Conservation (phyloP, 257 asterid species). For the Solanum arcanum region DNA sequence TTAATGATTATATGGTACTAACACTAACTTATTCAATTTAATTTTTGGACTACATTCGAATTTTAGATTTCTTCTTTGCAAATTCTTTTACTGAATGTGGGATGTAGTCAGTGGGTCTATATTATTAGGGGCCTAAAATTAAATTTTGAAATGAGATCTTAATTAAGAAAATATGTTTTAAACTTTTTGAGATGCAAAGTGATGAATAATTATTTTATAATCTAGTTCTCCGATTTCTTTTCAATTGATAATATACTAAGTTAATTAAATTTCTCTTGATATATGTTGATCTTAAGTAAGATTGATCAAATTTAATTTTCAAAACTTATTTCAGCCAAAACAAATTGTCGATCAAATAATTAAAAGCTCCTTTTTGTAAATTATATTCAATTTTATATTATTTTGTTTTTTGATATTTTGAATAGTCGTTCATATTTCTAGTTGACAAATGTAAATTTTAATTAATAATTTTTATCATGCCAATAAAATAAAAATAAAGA, state of each 20-base stretch:
- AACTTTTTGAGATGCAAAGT: background rate
- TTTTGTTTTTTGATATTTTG: too few species aligned
- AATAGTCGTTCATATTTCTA: too few species aligned
- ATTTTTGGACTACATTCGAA: background rate
- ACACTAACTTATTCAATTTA: too few species aligned
- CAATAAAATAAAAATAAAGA: too few species aligned
- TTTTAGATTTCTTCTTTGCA: background rate
- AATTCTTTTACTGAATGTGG: background rate
- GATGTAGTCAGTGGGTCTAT: background rate
- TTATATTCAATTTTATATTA: too few species aligned
- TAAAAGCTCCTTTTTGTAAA: background rate
- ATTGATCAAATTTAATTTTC: background rate
- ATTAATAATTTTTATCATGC: too few species aligned
- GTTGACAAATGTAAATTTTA: too few species aligned
- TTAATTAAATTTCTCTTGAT: background rate
- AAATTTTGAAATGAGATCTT: background rate
- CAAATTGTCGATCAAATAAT: background rate
- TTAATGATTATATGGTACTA: too few species aligned
- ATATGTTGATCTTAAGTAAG: background rate
- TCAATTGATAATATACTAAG: background rate
- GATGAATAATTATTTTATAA: background rate
- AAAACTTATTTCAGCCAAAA: too few species aligned
- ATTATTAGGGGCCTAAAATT: background rate
- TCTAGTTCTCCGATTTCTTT: background rate
- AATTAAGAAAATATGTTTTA: background rate